These are phyloP conservation scores for Lactarius indigo DNA, from an alignment of 768 basidiomycete species.

Conservation along the genomic window DNA sequence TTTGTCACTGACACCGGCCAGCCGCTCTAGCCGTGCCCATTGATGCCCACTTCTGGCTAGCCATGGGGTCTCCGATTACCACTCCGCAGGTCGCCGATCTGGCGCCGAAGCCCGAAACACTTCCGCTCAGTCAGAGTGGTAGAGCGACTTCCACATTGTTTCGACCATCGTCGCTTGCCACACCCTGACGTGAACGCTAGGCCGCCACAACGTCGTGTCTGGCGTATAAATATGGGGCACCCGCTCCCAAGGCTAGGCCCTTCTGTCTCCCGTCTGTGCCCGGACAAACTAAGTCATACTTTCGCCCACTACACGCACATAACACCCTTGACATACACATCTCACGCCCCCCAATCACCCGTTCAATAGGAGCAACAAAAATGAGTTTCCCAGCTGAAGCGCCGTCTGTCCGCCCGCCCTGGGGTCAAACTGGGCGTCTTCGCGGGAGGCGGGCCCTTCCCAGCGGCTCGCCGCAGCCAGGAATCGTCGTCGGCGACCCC, in stretches of 20 bases:
- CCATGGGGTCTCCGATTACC: not conserved
- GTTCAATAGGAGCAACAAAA: not conserved
- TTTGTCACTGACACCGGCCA: not conserved
- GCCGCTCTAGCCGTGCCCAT: not conserved
- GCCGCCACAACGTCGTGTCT: not conserved
- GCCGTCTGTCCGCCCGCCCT: not conserved
- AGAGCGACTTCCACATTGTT: not conserved
- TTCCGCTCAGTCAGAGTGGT: not conserved
- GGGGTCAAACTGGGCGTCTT: constrained; percentile 14
- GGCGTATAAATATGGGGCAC: not conserved
- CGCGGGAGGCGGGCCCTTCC: constrained; percentile 13
- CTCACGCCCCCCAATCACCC: not conserved
- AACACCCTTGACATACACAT: not conserved
- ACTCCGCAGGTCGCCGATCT: not conserved
- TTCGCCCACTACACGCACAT: not conserved
- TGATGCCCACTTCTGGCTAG: not conserved
- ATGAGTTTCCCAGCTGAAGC: constrained; percentile 13
- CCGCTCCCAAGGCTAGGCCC: not conserved
- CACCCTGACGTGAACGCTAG: not conserved
- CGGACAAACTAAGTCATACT: not conserved
- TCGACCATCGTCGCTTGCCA: not conserved
- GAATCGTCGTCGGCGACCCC: constrained; percentile 9
- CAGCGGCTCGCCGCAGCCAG: constrained; percentile 11
- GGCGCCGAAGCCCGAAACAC: not conserved
- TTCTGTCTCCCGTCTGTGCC: not conserved